Evolutionary conservation across 192 early-diverging fungal species (phyloP).

Genomic region (Podila clonocystis): DNA sequence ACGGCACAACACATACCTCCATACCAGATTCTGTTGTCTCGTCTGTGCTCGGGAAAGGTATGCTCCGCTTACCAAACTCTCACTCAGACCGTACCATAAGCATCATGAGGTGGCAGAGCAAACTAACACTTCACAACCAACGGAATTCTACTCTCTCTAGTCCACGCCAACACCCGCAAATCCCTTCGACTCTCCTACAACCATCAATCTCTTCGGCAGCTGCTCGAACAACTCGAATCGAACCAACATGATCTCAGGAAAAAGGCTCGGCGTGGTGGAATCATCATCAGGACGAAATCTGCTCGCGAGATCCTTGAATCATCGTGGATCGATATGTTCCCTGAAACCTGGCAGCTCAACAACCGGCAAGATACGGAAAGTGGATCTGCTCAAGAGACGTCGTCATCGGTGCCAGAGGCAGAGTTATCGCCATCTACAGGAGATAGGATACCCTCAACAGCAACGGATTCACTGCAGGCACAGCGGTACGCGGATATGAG

Average conservation of each 20-base stretch:
- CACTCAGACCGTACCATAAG: no score
- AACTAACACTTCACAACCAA: no score
- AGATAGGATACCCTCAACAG: not conserved
- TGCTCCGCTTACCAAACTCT: not conserved
- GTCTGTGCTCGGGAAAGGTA: constrained; percentile 24
- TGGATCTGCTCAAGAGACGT: not conserved
- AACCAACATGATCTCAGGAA: constrained; percentile 32
- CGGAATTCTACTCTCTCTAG: not conserved
- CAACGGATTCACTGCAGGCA: not conserved
- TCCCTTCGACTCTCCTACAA: constrained; percentile 28
- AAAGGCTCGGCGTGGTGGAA: constrained; percentile 37
- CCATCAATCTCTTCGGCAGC: constrained; percentile 31
- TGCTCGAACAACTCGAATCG: constrained; percentile 38
- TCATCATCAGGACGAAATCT: constrained; percentile 39
- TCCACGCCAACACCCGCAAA: constrained; percentile 24
- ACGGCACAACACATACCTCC: constrained; percentile 2
- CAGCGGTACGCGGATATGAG: constrained; percentile 34
- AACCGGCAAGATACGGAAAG: not conserved
- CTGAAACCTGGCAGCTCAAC: constrained; percentile 35
- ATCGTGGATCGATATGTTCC: constrained; percentile 44
- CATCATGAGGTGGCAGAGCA: no score
- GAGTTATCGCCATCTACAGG: not conserved
- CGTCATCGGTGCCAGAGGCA: not conserved
- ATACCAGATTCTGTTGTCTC: constrained; percentile 25
- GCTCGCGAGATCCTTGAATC: constrained; percentile 24